phyloP scores from a whole-genome alignment of 1,139 yeast genomes.

The Candida buenavistaensis region DNA sequence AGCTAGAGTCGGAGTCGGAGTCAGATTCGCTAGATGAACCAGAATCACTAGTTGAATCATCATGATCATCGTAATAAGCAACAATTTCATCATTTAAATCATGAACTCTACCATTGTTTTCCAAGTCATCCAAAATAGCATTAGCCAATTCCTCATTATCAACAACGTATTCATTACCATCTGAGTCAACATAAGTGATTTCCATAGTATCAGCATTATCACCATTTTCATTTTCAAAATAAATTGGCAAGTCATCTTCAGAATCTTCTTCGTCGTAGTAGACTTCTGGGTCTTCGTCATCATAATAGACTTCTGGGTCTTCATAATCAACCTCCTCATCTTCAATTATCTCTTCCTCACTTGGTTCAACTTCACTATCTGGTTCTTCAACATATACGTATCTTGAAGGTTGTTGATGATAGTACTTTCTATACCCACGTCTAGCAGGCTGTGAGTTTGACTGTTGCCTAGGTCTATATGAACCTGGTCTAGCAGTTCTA shows the following conservation, averaged over 20 bases:
- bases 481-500: conserved; percentile 4
- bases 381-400: conserved; percentile 46
- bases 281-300: conserved; percentile 5
- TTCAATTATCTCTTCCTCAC: conserved; percentile 16
- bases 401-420: conserved; percentile 33
- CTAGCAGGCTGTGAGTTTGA: background rate
- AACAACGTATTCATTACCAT: conserved; percentile 20
- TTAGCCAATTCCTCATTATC: conserved; percentile 42
- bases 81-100: conserved; percentile 45
- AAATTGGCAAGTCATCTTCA: conserved; percentile 8
- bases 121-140: conserved; percentile 35
- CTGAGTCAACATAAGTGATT: conserved; percentile 14
- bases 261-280: conserved; percentile 9
- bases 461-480: conserved; percentile 1
- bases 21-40: conserved; percentile 2
- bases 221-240: conserved; percentile 8
- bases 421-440: conserved; percentile 29
- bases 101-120: conserved; percentile 34
- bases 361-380: conserved; percentile 27
- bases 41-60: conserved; percentile 8
- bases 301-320: conserved; percentile 6
- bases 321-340: conserved; percentile 2
- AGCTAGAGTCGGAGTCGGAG: background rate
- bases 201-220: conserved; percentile 12
- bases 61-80: conserved; percentile 35